Percentiles rank a stretch among this genome's conserved stretches.
Evolutionary conservation across 805 yeast species (phyloP).

Genomic region (Blastobotrys robertii): DNA sequence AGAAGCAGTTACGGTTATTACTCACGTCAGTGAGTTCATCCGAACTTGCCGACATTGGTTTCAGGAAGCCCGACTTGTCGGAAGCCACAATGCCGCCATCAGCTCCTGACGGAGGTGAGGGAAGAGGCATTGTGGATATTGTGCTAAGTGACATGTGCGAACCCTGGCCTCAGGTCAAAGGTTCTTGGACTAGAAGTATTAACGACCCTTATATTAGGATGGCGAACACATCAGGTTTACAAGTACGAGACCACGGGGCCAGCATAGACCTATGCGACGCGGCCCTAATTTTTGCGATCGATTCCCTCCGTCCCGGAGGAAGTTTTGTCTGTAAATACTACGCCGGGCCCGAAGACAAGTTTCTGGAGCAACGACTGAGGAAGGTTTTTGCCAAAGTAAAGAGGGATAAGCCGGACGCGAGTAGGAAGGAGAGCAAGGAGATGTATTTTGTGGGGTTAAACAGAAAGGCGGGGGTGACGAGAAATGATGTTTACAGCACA

Average conservation of each 20-base stretch:
- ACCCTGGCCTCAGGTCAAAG: constrained; percentile 38
- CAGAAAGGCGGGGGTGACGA: constrained; percentile 28
- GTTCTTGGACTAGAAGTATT: constrained; percentile 55
- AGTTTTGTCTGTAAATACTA: constrained; percentile 72
- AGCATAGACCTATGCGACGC: constrained; percentile 90
- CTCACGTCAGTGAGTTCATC: neutral
- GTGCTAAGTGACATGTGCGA: constrained; percentile 79
- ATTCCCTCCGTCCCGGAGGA: constrained; percentile 63
- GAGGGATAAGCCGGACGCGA: constrained; percentile 72
- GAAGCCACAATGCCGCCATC: no score
- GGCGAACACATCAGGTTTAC: constrained; percentile 82
- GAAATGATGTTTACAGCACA: constrained; percentile 10
- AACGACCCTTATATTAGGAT: constrained; percentile 80
- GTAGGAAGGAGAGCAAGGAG: constrained; percentile 72
- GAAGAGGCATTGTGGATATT: constrained; percentile 39
- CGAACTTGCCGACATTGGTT: neutral
- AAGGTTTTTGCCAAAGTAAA: constrained; percentile 52
- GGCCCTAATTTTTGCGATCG: constrained; percentile 66
- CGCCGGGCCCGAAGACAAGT: constrained; percentile 68
- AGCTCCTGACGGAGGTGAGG: constrained; percentile 7
- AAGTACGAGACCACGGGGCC: constrained; percentile 68
- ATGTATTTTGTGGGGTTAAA: constrained; percentile 66
- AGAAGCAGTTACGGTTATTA: constrained; percentile 23
- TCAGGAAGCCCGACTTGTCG: neutral
- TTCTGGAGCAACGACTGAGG: constrained; percentile 49